Base-by-base conservation (phyloP, 306 rosid genomes). In the Cucumis hystrix region DNA sequence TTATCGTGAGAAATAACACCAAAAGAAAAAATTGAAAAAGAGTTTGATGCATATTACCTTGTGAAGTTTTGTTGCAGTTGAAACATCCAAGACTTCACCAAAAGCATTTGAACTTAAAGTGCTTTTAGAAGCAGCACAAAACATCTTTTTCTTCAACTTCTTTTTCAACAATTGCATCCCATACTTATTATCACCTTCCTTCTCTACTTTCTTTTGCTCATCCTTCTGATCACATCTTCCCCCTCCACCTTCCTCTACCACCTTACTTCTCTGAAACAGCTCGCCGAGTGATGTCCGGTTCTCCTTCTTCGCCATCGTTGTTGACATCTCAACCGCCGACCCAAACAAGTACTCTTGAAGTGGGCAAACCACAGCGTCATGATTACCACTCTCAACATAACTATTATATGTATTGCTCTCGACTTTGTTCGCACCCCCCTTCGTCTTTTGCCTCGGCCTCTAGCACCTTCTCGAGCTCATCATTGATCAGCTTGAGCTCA, bases 261-360 rank as follows among this genome's bases (percentile, higher is more conserved):
- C 13, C 79, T 90, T 90, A 58, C 79, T 90, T 78, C 81, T 87
- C 83, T 82, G 96, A 80, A 92, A 90, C 10, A 92, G 91, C 86
- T 90, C 97, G 12, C 91, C 96, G 3, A 92, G 91, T 23, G 96
- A 86, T 8, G 89, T 86, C 76, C 97, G 79, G 15, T 90, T 84
- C 82, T 92, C 98, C 85, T 90, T 87, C 92, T 92, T 92, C 10
- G 87, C 85, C 55, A 79, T 82, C 1, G 83, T 82, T 71, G 87
- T 82, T 77, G 93, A 85, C 80, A 92, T 3, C 71, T 90, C 98
- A 51, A 87, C 80, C 4, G 91, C 90, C 16, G 96, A 89, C 64
- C 96, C 94, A 41, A 92, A 90, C 16, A 92, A 93, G 79, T 90
- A 92, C 30, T 82, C 96, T 82, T 92, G 94, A n/a, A 91, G 88